A percentile compares a stretch with the other conserved stretches of the same genome.
Evolutionary conservation across 1,284 basidiomycete species (phyloP).

Genomic region (Ustilago xerochloae): DNA sequence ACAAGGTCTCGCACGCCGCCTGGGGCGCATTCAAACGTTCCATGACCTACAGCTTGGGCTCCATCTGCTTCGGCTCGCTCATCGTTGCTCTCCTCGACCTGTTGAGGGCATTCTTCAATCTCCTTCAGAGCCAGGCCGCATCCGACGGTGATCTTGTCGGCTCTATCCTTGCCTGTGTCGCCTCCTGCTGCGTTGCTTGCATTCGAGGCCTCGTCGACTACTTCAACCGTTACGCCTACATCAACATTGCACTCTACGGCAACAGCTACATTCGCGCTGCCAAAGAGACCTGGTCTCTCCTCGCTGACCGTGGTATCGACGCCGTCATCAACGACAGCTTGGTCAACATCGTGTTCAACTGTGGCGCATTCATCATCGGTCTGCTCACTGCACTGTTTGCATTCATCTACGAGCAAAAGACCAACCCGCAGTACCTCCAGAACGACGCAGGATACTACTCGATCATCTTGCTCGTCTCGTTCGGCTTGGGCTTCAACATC

Average conservation of each 20-base stretch:
- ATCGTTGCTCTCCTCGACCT: slow-evolving; percentile 88
- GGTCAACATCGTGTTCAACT: slow-evolving; percentile 74
- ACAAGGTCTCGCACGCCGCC: slow-evolving; percentile 75
- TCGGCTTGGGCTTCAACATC: slow-evolving; percentile 67
- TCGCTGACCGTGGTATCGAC: slow-evolving; percentile 82
- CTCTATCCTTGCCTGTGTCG: slow-evolving; percentile 80
- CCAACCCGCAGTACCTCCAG: slow-evolving; percentile 59
- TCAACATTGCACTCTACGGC: slow-evolving; percentile 87
- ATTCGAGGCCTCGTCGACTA: slow-evolving; percentile 71
- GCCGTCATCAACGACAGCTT: slow-evolving; percentile 86
- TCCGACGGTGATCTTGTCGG: slow-evolving; percentile 80
- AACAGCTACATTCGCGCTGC: slow-evolving; percentile 87
- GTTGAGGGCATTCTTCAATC: slow-evolving; percentile 76
- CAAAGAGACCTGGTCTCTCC: slow-evolving; percentile 87
- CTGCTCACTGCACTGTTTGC: slow-evolving; percentile 81
- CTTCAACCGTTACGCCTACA: slow-evolving; percentile 72
- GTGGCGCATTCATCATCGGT: slow-evolving; percentile 78
- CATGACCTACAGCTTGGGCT: slow-evolving; percentile 85
- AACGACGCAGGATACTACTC: slow-evolving; percentile 48
- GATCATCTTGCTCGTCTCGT: slow-evolving; percentile 58
- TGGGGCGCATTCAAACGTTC: slow-evolving; percentile 77
- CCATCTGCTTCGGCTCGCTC: slow-evolving; percentile 87
- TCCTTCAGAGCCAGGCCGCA: slow-evolving; percentile 77
- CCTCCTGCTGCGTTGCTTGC: slow-evolving; percentile 75
- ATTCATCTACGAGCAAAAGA: slow-evolving; percentile 78